These are phyloP conservation scores for Neurospora intermedia DNA, from an alignment of 495 filamentous ascomycete species.

Conservation along the genomic window DNA sequence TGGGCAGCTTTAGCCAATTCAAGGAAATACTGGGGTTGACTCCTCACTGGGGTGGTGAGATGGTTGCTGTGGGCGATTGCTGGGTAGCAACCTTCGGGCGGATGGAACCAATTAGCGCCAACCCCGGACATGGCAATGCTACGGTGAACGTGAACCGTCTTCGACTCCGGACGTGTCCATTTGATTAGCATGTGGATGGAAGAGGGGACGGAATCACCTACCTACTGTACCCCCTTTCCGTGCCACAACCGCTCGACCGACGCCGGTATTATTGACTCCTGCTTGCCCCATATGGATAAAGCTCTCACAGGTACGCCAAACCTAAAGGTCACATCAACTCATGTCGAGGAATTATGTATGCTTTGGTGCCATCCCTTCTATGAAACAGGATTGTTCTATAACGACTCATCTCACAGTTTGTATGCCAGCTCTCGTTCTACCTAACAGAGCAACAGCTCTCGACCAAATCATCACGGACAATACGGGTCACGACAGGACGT, in stretches of 20 bases:
- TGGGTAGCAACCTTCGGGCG: constrained; percentile 12
- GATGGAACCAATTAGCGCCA: constrained; percentile 20
- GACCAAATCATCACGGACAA: too few relatives aligned
- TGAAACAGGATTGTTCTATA: background rate
- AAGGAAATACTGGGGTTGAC: background rate
- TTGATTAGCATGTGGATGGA: constrained; percentile 1
- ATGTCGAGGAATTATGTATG: background rate
- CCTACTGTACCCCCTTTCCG: background rate
- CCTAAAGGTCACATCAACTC: background rate
- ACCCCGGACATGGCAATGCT: background rate
- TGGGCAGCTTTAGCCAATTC: background rate
- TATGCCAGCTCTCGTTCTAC: background rate
- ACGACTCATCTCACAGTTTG: background rate
- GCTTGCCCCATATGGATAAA: background rate
- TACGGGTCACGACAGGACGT: background rate
- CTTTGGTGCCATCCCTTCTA: background rate
- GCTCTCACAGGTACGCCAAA: background rate
- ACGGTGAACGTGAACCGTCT: background rate
- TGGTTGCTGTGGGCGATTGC: constrained; percentile 6
- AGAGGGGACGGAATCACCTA: background rate
- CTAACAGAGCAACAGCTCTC: background rate
- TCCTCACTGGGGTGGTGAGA: background rate
- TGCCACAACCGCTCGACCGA: background rate
- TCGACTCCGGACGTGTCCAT: constrained; percentile 2
- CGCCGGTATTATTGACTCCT: background rate